A percentile compares a stretch with the other conserved stretches of the same genome.
Conservation (phyloP, 208 protist genomes). For the Acanthamoeba comandoni region DNA sequence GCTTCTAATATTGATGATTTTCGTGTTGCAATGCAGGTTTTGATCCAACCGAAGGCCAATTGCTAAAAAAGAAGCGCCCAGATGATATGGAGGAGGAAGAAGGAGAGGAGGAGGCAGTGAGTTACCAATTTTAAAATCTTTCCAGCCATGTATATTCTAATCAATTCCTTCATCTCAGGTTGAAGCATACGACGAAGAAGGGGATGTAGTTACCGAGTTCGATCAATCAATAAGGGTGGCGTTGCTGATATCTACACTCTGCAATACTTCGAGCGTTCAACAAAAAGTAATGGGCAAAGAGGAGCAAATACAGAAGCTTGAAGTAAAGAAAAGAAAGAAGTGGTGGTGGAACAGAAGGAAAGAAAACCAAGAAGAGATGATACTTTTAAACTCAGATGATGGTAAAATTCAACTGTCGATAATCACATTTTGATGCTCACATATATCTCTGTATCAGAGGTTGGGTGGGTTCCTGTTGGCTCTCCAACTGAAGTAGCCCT, state of each 20-base stretch:
- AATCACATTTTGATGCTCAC: background rate
- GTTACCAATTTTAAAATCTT: too few relatives aligned
- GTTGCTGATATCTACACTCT: slow-evolving; percentile 40
- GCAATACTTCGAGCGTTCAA: slow-evolving; percentile 39
- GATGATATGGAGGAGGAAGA: slow-evolving; percentile 19
- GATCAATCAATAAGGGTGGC: slow-evolving; percentile 18
- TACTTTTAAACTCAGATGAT: background rate
- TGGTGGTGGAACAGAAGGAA: background rate
- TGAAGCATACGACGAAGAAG: too few relatives aligned
- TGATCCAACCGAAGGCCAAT: slow-evolving; percentile 4
- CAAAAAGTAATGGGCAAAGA: slow-evolving; percentile 14
- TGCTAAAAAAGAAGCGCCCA: slow-evolving; percentile 7
- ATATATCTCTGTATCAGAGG: background rate
- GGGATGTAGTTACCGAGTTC: slow-evolving; percentile 1
- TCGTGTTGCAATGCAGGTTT: slow-evolving; percentile 4
- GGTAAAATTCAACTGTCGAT: background rate
- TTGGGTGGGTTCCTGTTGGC: slow-evolving; percentile 34
- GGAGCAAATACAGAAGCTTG: background rate
- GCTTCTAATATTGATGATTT: too few relatives aligned
- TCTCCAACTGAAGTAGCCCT: slow-evolving; percentile 53
- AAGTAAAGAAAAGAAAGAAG: background rate
- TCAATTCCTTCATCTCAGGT: too few relatives aligned
- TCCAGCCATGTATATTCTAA: too few relatives aligned
- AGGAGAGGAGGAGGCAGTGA: background rate
- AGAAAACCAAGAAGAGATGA: background rate